Evolutionary conservation across 345 rosid species (phyloP).

Genomic region (Gynandropsis gynandra): DNA sequence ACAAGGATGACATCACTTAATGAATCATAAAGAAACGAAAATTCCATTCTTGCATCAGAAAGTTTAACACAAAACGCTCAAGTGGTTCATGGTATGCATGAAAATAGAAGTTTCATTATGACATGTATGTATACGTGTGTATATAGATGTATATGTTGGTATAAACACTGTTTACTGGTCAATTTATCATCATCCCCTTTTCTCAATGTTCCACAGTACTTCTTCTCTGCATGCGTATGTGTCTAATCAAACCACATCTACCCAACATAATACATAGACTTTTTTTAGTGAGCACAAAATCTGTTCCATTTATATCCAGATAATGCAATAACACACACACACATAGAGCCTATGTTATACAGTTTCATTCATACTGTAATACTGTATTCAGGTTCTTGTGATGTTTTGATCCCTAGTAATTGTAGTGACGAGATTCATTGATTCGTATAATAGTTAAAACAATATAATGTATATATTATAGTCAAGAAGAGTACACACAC

Average conservation of each 20-base stretch:
- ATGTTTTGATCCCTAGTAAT: too few species aligned
- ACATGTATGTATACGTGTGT: slow-evolving; percentile 23
- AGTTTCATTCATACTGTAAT: too few species aligned
- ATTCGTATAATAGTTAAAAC: neutral
- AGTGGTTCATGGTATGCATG: neutral
- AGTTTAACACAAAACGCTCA: neutral
- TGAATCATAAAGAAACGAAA: neutral
- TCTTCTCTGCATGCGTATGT: slow-evolving; percentile 29
- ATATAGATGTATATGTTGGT: slow-evolving; percentile 15
- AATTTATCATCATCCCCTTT: slow-evolving; percentile 25
- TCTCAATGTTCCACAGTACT: slow-evolving; percentile 28
- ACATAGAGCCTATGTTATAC: too few species aligned
- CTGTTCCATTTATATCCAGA: too few species aligned
- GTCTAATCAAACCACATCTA: slow-evolving; percentile 29
- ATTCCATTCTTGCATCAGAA: neutral
- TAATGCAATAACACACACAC: too few species aligned
- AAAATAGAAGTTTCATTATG: slow-evolving; percentile 11
- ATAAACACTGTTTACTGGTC: slow-evolving; percentile 27
- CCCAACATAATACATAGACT: slow-evolving; percentile 1
- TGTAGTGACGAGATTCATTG: too few species aligned
- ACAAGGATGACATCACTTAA: neutral
- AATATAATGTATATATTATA: neutral
- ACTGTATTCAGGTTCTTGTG: too few species aligned
- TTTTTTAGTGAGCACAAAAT: slow-evolving; percentile 20
- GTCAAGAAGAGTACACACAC: too few species aligned